Base-by-base conservation (phyloP, 1,139 yeast genomes). In the Pichiaceae sp. region DNA sequence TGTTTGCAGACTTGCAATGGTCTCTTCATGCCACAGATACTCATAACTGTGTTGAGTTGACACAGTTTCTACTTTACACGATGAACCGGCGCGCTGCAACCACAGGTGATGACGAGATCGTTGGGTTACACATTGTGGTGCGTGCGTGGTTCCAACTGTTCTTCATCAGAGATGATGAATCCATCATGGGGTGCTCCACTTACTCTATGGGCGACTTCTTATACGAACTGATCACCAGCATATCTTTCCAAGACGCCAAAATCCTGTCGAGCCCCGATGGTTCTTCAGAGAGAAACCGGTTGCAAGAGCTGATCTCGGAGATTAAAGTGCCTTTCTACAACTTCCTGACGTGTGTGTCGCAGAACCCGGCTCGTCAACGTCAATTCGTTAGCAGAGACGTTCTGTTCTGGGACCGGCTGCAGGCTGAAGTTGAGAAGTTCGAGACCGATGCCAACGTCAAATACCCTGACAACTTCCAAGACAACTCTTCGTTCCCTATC, bases 291-390 rank as follows among this genome's bases (percentile, higher is more conserved):
- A 43, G 33, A 4, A 19, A 32, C 31, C 45, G 41, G 38, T 56
- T 38, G 15, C 39, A 44, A 7, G 43, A 47, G 26, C 31, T 56
- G 18, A 39, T 68, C 23, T 45, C 47, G 6, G 72, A 68, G 38
- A 42, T 72, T 15, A 75, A 71, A 41, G 55, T 65, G 3, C 72
- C 70, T 0, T 56, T 67, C 18, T 72, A 73, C 50, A 86, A 81
- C 41, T 63, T 70, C 49, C 53, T 83, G 29, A 71, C 75, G 11
- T 64, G 70, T 2, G 62, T 67, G 43, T 79, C 85, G 15, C 83
- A 79, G 55, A 89, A 89, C 52, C 76, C 85, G 19, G 77, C 95
- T 38, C 70, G 96, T 37, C 91, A 85, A 52, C 73, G 96, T 45
- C 96, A 86, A 52, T 66, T 75, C 48, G 59, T 80, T 55, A 56